Evolutionary conservation across 805 yeast species (phyloP).

Genomic region (Wickerhamiella parazyma): DNA sequence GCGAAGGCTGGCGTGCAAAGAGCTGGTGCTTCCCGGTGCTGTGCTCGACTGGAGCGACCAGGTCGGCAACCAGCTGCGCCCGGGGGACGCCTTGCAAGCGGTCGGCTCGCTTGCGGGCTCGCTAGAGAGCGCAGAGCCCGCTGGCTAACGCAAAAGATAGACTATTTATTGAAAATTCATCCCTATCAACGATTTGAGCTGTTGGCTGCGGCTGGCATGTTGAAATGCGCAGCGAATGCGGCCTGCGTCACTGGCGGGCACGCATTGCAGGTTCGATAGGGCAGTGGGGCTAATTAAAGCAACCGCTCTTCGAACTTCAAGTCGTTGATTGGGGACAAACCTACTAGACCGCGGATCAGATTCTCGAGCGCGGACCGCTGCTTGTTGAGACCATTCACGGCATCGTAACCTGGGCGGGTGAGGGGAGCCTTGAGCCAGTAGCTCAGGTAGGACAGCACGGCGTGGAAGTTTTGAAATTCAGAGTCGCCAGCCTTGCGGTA

Average conservation of each 20-base stretch:
- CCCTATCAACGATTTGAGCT: neutral
- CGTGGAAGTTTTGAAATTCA: slow-evolving; percentile 55
- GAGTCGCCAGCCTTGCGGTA: slow-evolving; percentile 46
- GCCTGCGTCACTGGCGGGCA: neutral
- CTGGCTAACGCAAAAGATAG: too few relatives aligned
- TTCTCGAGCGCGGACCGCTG: slow-evolving; percentile 89
- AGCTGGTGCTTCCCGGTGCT: too few relatives aligned
- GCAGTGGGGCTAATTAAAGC: slow-evolving; percentile 10
- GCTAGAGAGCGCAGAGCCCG: too few relatives aligned
- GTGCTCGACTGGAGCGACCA: too few relatives aligned
- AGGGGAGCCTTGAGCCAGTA: slow-evolving; percentile 97
- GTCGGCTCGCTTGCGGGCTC: too few relatives aligned
- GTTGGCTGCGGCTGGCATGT: neutral
- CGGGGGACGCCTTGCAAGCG: too few relatives aligned
- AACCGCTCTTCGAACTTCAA: slow-evolving; percentile 90
- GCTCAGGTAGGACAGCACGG: slow-evolving; percentile 73
- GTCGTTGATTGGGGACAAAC: slow-evolving; percentile 81
- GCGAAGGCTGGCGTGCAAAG: neutral
- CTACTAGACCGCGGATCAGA: slow-evolving; percentile 76
- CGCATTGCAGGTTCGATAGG: neutral
- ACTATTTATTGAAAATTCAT: too few relatives aligned
- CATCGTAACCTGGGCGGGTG: slow-evolving; percentile 77
- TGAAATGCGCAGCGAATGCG: neutral
- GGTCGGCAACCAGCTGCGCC: too few relatives aligned
- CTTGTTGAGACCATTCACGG: slow-evolving; percentile 88